A percentile compares a stretch with the other conserved stretches of the same genome.
Conservation (phyloP, 768 basidiomycete species). For the Lyophyllum atratum region DNA sequence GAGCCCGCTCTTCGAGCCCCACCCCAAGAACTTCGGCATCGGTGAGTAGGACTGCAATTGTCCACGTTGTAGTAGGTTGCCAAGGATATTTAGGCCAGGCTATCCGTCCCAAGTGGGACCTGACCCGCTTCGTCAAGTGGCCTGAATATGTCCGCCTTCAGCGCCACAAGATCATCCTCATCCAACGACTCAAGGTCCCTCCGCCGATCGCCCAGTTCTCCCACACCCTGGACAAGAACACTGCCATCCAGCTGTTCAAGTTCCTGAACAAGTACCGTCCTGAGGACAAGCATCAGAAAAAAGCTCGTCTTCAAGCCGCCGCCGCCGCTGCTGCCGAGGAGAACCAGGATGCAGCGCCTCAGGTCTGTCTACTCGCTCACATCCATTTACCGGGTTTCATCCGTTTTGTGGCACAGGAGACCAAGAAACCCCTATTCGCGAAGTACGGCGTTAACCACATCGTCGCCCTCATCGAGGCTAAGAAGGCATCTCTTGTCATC, state of each 20-base stretch:
- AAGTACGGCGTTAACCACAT: slow-evolving; percentile 98
- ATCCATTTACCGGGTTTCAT: neutral
- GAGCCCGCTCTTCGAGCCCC: slow-evolving; percentile 95
- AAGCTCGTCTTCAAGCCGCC: slow-evolving; percentile 80
- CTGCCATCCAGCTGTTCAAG: slow-evolving; percentile 97
- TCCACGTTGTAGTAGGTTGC: neutral
- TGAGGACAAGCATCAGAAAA: slow-evolving; percentile 96
- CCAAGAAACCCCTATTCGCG: slow-evolving; percentile 93
- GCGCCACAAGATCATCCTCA: slow-evolving; percentile 96
- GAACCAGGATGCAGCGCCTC: slow-evolving; percentile 57
- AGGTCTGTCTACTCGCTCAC: slow-evolving; percentile 33
- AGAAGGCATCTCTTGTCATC: slow-evolving; percentile 95
- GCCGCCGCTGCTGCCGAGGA: slow-evolving; percentile 81
- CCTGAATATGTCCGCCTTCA: slow-evolving; percentile 98
- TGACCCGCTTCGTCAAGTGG: slow-evolving; percentile 99
- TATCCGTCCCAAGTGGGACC: slow-evolving; percentile 84
- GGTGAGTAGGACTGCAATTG: slow-evolving; percentile 49
- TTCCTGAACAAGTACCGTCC: slow-evolving; percentile 97
- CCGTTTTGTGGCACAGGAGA: slow-evolving; percentile 51
- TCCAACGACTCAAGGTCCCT: slow-evolving; percentile 97
- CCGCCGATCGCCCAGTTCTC: slow-evolving; percentile 98
- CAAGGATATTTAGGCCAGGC: slow-evolving; percentile 72
- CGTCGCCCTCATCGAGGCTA: slow-evolving; percentile 93
- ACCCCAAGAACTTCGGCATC: slow-evolving; percentile 92
- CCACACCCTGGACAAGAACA: slow-evolving; percentile 99